Evolutionary conservation across 169 alveolate species (phyloP).

Genomic region (Theileria parva): DNA sequence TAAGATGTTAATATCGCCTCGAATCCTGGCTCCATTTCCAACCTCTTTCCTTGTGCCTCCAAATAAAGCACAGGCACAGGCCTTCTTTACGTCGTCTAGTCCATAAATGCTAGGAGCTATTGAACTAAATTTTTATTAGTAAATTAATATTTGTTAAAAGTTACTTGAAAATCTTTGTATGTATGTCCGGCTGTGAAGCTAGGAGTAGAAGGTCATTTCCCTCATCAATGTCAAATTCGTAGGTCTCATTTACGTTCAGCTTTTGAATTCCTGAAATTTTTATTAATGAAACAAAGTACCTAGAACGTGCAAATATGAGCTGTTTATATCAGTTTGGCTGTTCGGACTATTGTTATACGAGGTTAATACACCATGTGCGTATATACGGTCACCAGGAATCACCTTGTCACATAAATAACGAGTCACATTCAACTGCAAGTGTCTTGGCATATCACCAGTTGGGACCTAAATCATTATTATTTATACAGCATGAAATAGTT

Average conservation of each 20-base stretch:
- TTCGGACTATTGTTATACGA: conserved; percentile 63
- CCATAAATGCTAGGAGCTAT: conserved; percentile 98
- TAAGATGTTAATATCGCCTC: conserved; percentile 95
- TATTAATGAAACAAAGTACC: conserved; percentile 44
- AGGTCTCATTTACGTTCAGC: conserved; percentile 26
- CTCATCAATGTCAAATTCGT: conserved; percentile 74
- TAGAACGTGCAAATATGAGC: conserved; percentile 79
- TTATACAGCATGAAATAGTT: neutral
- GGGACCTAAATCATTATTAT: conserved; percentile 66
- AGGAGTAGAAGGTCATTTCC: conserved; percentile 75
- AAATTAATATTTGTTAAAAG: neutral
- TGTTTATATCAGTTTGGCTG: conserved; percentile 64
- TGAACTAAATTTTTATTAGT: conserved; percentile 60
- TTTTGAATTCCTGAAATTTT: conserved; percentile 5
- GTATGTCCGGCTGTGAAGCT: conserved; percentile 89
- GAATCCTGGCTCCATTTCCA: conserved; percentile 93
- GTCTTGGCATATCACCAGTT: conserved; percentile 90
- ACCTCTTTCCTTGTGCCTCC: conserved; percentile 97
- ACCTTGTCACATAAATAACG: conserved; percentile 91
- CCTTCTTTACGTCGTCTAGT: conserved; percentile 94
- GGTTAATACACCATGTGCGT: conserved; percentile 90
- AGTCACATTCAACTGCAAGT: conserved; percentile 83
- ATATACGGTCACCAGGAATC: conserved; percentile 97
- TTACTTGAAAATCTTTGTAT: conserved; percentile 84
- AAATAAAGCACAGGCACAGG: conserved; percentile 96